phyloP scores from a whole-genome alignment of 108 stramenopile genomes.

The Stephanodiscus triporus region DNA sequence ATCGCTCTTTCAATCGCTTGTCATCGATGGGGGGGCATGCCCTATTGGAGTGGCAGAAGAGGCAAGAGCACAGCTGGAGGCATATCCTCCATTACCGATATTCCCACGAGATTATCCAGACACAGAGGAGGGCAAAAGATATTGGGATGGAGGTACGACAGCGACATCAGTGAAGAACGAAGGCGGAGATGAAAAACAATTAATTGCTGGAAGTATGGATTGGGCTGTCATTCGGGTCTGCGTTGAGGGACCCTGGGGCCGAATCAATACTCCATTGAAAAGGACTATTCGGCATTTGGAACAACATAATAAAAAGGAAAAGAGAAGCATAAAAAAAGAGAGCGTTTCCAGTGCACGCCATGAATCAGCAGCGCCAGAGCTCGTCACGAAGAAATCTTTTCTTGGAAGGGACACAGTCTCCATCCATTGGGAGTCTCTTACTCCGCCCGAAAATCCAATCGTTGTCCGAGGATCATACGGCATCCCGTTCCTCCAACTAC shows the following conservation, averaged over 20 bases:
- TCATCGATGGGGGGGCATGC: conserved; percentile 52
- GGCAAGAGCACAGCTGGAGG: conserved; percentile 60
- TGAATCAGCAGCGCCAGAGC: not conserved
- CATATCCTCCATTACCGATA: conserved; percentile 69
- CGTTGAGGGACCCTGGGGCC: conserved; percentile 47
- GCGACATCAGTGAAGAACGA: not conserved
- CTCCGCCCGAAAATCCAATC: conserved; percentile 28
- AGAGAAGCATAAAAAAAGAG: conserved; percentile 5
- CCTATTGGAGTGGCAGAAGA: conserved; percentile 81
- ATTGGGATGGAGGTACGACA: conserved; percentile 53
- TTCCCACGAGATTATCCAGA: conserved; percentile 85
- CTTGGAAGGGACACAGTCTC: conserved; percentile 17
- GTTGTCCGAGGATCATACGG: conserved; percentile 76
- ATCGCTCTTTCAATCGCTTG: conserved; percentile 56
- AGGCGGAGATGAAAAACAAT: conserved; percentile 2
- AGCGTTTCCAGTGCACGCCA: not conserved
- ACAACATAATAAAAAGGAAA: not conserved
- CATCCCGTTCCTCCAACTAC: conserved; percentile 60
- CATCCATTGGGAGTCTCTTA: conserved; percentile 39
- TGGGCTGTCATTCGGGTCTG: conserved; percentile 53
- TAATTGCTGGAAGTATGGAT: conserved; percentile 8
- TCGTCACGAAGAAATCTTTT: not conserved
- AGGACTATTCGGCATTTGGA: conserved; percentile 17
- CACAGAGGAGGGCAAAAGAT: conserved; percentile 51
- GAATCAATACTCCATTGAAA: conserved; percentile 35